Percentiles rank a stretch among this genome's conserved stretches.
Evolutionary conservation across 2,329 filamentous ascomycete genomes (phyloP).

Genomic region (Lasiodiplodia gonubiensis): DNA sequence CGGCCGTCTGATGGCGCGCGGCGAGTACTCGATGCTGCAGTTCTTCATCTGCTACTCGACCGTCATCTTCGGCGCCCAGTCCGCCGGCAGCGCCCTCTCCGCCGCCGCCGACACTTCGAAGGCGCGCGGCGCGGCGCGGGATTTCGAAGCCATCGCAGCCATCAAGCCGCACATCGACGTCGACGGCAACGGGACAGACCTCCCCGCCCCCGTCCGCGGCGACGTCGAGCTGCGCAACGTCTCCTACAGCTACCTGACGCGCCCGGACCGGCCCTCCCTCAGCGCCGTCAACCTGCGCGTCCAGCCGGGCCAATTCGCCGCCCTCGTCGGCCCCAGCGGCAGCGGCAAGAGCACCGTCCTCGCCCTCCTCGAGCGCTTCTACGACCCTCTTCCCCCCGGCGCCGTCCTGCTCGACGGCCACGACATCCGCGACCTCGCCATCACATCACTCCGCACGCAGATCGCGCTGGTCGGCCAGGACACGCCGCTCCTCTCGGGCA

Average conservation of each 20-base stretch:
- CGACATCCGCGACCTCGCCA: constrained; percentile 72
- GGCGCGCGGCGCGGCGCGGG: constrained; percentile 79
- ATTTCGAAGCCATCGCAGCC: constrained; percentile 85
- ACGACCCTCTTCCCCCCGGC: constrained; percentile 75
- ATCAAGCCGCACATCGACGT: constrained; percentile 81
- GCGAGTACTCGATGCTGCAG: constrained; percentile 77
- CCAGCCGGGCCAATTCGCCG: constrained; percentile 80
- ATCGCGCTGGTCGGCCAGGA: constrained; percentile 89
- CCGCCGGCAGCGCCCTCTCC: constrained; percentile 84
- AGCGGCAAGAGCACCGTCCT: constrained; percentile 96
- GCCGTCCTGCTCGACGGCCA: constrained; percentile 81
- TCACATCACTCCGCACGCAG: constrained; percentile 76
- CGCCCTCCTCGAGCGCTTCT: constrained; percentile 89
- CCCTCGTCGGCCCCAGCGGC: constrained; percentile 90
- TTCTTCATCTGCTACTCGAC: constrained; percentile 89
- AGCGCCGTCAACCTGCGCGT: constrained; percentile 78
- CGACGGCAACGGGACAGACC: constrained; percentile 56
- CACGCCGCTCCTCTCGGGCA: constrained; percentile 87
- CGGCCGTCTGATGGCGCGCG: constrained; percentile 72
- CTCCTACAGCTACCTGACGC: constrained; percentile 91
- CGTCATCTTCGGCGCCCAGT: constrained; percentile 85
- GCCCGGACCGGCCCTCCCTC: constrained; percentile 89
- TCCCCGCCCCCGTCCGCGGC: constrained; percentile 63
- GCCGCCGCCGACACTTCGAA: constrained; percentile 95
- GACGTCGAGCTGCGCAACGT: constrained; percentile 88